phyloP scores from a whole-genome alignment of 177 flowering plant species.

The Vitis hybrid region DNA sequence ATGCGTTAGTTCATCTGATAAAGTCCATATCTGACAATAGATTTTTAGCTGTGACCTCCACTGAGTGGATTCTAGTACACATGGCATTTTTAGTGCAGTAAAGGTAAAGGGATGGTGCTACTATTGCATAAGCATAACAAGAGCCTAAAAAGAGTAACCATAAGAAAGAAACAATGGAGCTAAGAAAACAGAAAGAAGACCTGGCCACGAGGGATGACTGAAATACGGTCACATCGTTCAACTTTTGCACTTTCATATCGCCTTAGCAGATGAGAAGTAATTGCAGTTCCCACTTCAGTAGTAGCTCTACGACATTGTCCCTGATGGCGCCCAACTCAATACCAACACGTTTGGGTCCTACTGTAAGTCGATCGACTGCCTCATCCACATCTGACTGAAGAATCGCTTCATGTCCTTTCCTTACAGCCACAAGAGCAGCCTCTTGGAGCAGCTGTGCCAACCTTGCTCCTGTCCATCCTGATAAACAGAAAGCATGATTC shows the following conservation, averaged over 20 bases:
- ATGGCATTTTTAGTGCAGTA: background rate
- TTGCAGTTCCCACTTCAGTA: conserved; percentile 74
- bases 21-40: background rate
- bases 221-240: conserved; percentile 73
- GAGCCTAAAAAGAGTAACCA: too few species aligned
- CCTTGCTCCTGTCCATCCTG: conserved; percentile 96
- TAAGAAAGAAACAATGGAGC: background rate
- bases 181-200: conserved; percentile 27
- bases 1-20: background rate
- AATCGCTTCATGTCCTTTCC: conserved; percentile 73
- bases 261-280: conserved; percentile 74
- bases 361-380: conserved; percentile 84
- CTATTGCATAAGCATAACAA: background rate
- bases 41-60: background rate
- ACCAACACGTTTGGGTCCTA: conserved; percentile 79
- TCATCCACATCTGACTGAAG: conserved; percentile 75
- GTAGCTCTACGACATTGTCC: conserved; percentile 90
- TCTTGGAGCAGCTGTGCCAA: conserved; percentile 95
- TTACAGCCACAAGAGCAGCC: conserved; percentile 95
- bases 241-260: conserved; percentile 66
- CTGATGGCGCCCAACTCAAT: conserved; percentile 71
- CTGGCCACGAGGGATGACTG: conserved; percentile 80
- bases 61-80: background rate
- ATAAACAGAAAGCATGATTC: conserved; percentile 14
- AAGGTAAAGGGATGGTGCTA: background rate